These are phyloP conservation scores for Sutorius australiensis DNA, from an alignment of 768 basidiomycete genomes.

Conservation along the genomic window DNA sequence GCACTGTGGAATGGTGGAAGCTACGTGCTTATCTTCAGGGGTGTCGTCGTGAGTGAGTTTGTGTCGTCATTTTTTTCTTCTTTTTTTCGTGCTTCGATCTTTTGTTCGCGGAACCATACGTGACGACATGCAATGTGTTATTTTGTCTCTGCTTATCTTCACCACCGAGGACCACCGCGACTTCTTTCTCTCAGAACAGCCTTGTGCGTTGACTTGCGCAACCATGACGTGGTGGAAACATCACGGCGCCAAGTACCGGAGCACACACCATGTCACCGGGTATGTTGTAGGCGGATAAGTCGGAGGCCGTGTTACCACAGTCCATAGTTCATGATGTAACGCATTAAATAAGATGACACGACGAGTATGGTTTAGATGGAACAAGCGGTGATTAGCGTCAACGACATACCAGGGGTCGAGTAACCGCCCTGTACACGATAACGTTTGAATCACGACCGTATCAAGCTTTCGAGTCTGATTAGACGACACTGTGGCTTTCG, in stretches of 20 bases:
- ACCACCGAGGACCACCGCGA: too few species aligned
- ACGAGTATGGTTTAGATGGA: neutral
- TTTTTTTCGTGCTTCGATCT: neutral
- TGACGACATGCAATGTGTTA: neutral
- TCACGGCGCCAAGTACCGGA: neutral
- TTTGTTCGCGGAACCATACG: neutral
- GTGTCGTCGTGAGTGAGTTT: neutral
- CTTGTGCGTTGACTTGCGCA: too few species aligned
- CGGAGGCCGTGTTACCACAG: neutral
- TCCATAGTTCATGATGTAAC: neutral
- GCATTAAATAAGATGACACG: neutral
- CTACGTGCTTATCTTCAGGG: neutral
- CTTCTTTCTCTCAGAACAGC: neutral
- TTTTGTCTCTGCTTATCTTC: neutral
- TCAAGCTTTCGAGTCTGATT: neutral
- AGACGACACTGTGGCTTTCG: neutral
- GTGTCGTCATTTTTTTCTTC: neutral
- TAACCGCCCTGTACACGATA: neutral
- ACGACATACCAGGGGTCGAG: neutral
- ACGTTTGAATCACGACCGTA: neutral
- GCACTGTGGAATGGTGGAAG: neutral
- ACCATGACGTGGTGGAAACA: neutral
- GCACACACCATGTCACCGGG: neutral
- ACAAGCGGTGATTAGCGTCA: neutral
- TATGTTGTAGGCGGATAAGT: neutral